Evolutionary conservation across 2,329 filamentous ascomycete species (phyloP).

Genomic region (Neonectria punicea): DNA sequence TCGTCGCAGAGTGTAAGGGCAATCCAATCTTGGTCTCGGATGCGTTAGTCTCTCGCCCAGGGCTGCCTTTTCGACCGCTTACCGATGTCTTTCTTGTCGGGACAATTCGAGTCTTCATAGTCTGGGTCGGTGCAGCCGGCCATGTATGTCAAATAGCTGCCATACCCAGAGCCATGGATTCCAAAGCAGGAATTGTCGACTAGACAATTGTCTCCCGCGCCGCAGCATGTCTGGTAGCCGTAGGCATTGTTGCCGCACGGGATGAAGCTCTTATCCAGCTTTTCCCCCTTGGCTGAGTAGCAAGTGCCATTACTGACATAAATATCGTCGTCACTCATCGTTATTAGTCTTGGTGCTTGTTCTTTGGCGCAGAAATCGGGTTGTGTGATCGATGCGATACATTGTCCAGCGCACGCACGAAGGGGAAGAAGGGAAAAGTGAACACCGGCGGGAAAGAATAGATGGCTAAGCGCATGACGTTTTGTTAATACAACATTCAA

Average conservation of each 20-base stretch:
- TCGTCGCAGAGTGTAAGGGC: not conserved
- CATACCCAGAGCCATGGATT: not conserved
- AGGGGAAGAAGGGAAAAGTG: not conserved
- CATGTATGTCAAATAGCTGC: not conserved
- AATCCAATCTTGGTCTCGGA: not conserved
- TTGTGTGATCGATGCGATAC: not conserved
- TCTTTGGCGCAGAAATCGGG: not conserved
- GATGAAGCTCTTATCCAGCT: not conserved
- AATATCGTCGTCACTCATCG: not conserved
- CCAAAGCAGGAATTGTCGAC: not conserved
- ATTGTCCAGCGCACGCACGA: not conserved
- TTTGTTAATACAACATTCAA: not conserved
- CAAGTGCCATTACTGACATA: not conserved
- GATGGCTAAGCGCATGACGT: not conserved
- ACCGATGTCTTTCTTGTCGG: not conserved
- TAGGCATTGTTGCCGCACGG: not conserved
- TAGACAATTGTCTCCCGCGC: not conserved
- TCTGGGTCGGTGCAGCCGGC: not conserved
- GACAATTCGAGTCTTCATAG: not conserved
- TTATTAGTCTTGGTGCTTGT: not conserved
- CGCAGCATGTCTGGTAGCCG: not conserved
- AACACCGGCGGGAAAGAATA: not conserved
- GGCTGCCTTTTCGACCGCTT: not conserved
- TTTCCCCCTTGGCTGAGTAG: not conserved
- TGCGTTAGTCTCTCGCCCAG: not conserved